Conservation (phyloP, 768 basidiomycete species). For the Naganishia vishniacii region DNA sequence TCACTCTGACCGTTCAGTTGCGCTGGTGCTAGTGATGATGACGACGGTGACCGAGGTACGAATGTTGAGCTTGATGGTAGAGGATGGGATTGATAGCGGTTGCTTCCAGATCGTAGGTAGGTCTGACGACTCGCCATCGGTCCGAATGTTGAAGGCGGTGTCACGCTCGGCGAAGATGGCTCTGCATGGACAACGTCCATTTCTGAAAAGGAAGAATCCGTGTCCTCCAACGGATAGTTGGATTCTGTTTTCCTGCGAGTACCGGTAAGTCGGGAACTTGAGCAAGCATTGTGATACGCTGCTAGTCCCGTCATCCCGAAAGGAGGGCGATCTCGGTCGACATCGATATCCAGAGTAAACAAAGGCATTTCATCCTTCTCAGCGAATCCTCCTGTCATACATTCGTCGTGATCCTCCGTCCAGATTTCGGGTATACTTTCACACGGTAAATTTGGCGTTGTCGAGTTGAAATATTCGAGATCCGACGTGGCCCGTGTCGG, state of each 20-base stretch:
- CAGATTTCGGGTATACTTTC: not conserved
- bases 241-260: not conserved
- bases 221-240: not conserved
- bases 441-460: not conserved
- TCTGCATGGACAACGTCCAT: not conserved
- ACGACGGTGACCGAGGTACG: not conserved
- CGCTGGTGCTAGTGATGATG: not conserved
- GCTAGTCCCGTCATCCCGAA: not conserved
- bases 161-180: not conserved
- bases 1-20: not conserved
- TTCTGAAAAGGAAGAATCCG: not conserved
- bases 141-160: not conserved
- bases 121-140: not conserved
- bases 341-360: not conserved
- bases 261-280: not conserved
- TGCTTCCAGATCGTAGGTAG: not conserved
- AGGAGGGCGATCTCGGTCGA: not conserved
- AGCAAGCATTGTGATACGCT: not conserved
- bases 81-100: not conserved
- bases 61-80: not conserved
- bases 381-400: too few relatives aligned
- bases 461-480: not conserved
- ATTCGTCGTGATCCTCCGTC: slow-evolving; percentile 8
- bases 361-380: not conserved
- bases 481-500: not conserved